Percentiles rank a stretch among this genome's conserved stretches.
Evolutionary conservation across 371 early-diverging fungal species (phyloP).

Genomic region (Fennellomyces sp.): DNA sequence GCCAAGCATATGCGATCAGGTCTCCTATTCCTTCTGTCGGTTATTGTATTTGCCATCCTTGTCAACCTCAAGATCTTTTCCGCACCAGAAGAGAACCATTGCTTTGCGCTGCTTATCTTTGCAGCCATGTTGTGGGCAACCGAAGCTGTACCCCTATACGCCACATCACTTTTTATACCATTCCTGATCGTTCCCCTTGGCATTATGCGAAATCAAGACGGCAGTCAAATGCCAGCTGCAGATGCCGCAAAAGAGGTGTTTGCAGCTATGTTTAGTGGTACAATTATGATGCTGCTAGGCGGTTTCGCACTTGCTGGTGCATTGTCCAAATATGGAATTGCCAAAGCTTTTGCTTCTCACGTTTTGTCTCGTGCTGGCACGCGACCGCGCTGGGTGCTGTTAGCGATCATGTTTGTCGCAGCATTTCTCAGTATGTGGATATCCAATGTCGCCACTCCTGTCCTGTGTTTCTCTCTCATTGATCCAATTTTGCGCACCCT

Average conservation of each 20-base stretch:
- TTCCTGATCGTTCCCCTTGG: slow-evolving; percentile 70
- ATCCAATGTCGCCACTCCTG: slow-evolving; percentile 85
- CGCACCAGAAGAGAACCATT: slow-evolving; percentile 53
- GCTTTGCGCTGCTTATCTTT: slow-evolving; percentile 64
- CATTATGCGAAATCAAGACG: slow-evolving; percentile 62
- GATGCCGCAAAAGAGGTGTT: slow-evolving; percentile 85
- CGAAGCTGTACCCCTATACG: slow-evolving; percentile 78
- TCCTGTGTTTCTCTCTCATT: slow-evolving; percentile 78
- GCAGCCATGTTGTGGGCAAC: slow-evolving; percentile 71
- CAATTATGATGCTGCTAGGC: slow-evolving; percentile 94
- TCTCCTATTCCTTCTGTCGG: slow-evolving; percentile 33
- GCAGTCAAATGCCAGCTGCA: slow-evolving; percentile 54
- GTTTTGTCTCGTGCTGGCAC: slow-evolving; percentile 74
- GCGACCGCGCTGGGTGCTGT: slow-evolving; percentile 64
- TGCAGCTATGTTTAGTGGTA: slow-evolving; percentile 92
- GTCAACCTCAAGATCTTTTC: slow-evolving; percentile 58
- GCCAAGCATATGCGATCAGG: slow-evolving; percentile 22
- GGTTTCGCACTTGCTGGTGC: slow-evolving; percentile 96
- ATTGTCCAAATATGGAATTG: slow-evolving; percentile 60
- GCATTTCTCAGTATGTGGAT: slow-evolving; percentile 82
- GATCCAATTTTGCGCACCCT: slow-evolving; percentile 76
- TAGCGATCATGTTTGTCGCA: slow-evolving; percentile 78
- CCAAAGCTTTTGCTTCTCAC: slow-evolving; percentile 69
- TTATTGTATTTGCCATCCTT: slow-evolving; percentile 56
- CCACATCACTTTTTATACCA: slow-evolving; percentile 78